Evolutionary conservation across 345 rosid species (phyloP).

Genomic region (Murraya paniculata): DNA sequence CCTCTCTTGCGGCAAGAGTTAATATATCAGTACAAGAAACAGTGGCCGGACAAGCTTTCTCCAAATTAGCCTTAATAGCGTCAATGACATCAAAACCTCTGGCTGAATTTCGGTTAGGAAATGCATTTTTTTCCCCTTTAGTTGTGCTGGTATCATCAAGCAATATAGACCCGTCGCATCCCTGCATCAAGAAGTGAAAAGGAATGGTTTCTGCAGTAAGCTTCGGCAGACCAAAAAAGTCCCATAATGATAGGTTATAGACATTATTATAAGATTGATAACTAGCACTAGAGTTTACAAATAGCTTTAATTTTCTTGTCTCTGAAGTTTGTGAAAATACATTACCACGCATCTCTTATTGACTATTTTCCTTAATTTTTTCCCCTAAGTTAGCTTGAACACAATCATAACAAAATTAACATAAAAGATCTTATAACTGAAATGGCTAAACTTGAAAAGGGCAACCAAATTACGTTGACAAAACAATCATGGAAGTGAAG

Average conservation of each 20-base stretch:
- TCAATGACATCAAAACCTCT: constrained; percentile 73
- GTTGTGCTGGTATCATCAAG: constrained; percentile 43
- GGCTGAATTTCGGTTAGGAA: constrained; percentile 44
- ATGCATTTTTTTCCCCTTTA: constrained; percentile 51
- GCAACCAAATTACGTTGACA: constrained; percentile 41
- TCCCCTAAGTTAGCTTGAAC: neutral
- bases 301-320: neutral
- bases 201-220: neutral
- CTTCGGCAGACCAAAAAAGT: neutral
- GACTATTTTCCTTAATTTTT: neutral
- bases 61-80: constrained; percentile 48
- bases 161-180: constrained; percentile 64
- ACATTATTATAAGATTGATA: neutral
- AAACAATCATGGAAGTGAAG: constrained; percentile 76
- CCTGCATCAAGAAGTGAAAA: constrained; percentile 29
- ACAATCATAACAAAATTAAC: neutral
- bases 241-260: neutral
- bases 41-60: constrained; percentile 52
- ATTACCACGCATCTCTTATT: neutral
- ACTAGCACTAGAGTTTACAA: neutral
- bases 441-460: neutral
- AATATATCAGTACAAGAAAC: constrained; percentile 69
- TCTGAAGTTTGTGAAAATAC: neutral
- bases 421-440: neutral
- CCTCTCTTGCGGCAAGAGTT: constrained; percentile 59